Conservation (phyloP, 192 early-diverging fungal species). For the Pilaira anomala region DNA sequence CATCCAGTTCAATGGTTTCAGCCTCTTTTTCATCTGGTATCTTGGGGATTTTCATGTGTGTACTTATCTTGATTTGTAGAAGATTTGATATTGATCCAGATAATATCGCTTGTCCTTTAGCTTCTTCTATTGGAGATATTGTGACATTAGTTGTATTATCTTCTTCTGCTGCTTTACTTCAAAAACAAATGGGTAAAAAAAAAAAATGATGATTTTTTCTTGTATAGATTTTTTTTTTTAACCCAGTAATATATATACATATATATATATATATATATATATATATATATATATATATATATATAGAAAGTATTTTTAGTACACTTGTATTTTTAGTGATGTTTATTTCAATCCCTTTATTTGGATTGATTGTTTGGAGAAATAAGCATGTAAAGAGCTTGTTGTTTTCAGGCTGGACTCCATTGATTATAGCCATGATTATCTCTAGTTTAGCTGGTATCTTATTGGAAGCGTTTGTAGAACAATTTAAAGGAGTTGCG, state of each 20-base stretch:
- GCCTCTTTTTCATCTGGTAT: slow-evolving; percentile 64
- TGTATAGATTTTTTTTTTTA: too few species aligned
- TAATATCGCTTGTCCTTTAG: slow-evolving; percentile 73
- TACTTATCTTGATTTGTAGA: slow-evolving; percentile 60
- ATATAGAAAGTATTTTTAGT: slow-evolving; percentile 38
- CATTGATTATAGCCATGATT: slow-evolving; percentile 67
- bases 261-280: neutral
- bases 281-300: neutral
- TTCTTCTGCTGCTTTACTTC: slow-evolving; percentile 41
- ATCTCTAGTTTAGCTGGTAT: slow-evolving; percentile 66
- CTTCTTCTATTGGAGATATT: slow-evolving; percentile 67
- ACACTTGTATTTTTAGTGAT: slow-evolving; percentile 43
- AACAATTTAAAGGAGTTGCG: slow-evolving; percentile 58
- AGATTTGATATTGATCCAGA: slow-evolving; percentile 64
- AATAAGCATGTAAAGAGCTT: slow-evolving; percentile 63
- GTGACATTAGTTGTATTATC: slow-evolving; percentile 63
- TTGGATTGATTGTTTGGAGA: slow-evolving; percentile 43
- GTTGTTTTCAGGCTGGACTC: slow-evolving; percentile 65
- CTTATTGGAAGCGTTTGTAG: slow-evolving; percentile 60
- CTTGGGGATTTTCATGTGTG: slow-evolving; percentile 67
- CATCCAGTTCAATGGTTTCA: slow-evolving; percentile 61
- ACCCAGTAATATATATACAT: too few species aligned
- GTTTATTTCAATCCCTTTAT: slow-evolving; percentile 38
- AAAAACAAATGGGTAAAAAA: slow-evolving; percentile 45
- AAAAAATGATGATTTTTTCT: too few species aligned